phyloP scores from a whole-genome alignment of 768 basidiomycete species.

The Rubroboletus pulcherrimus region DNA sequence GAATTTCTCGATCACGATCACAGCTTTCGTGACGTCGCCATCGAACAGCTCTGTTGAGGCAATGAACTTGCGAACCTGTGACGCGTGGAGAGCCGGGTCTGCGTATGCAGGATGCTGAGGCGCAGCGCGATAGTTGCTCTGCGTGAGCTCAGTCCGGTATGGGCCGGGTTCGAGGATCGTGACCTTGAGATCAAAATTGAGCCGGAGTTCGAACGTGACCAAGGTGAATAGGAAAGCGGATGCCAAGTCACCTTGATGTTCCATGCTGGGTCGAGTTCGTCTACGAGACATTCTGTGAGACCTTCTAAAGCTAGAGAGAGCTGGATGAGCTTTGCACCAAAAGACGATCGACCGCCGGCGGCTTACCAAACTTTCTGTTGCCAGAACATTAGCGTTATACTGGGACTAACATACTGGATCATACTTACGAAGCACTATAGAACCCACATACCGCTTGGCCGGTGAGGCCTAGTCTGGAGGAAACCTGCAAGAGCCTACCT shows the following conservation, averaged over 20 bases:
- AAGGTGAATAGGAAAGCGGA: not conserved
- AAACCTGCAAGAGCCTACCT: slow-evolving; percentile 38
- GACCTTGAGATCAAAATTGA: slow-evolving; percentile 2
- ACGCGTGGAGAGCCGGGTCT: not conserved
- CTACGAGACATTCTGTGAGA: slow-evolving; percentile 7
- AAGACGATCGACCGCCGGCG: too few species aligned
- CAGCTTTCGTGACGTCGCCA: slow-evolving; percentile 15
- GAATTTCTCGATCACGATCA: slow-evolving; percentile 13
- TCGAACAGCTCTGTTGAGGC: not conserved
- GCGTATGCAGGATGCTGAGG: slow-evolving; percentile 21
- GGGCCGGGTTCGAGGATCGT: slow-evolving; percentile 17
- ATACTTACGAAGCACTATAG: slow-evolving; percentile 28
- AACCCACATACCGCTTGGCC: slow-evolving; percentile 13
- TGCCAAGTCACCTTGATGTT: slow-evolving; percentile 14
- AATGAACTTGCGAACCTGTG: slow-evolving; percentile 1
- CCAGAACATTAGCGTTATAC: not conserved
- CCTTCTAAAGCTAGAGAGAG: slow-evolving; percentile 13
- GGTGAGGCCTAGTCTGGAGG: slow-evolving; percentile 31
- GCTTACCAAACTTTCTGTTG: slow-evolving; percentile 19
- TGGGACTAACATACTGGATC: not conserved
- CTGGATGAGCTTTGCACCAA: not conserved
- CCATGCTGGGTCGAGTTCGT: slow-evolving; percentile 15
- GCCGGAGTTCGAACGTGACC: not conserved
- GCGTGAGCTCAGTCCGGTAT: slow-evolving; percentile 12
- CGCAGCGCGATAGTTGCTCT: not conserved